Evolutionary conservation across 2,329 filamentous ascomycete genomes (phyloP).

Genomic region (Monilinia fructicola): DNA sequence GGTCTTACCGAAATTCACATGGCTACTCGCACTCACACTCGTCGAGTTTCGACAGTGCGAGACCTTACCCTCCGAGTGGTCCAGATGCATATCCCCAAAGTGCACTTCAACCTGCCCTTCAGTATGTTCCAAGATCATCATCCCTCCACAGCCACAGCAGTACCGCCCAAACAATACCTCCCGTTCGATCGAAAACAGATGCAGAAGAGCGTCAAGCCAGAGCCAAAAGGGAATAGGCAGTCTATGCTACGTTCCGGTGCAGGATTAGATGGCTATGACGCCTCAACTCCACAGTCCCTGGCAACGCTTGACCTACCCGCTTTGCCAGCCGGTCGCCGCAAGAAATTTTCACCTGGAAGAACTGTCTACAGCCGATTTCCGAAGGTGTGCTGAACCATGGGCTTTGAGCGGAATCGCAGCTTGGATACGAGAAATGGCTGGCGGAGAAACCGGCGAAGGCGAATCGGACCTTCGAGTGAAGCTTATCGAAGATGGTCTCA

Average conservation of each 20-base stretch:
- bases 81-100: slow-evolving; percentile 46
- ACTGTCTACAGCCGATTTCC: slow-evolving; percentile 76
- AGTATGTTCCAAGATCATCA: slow-evolving; percentile 67
- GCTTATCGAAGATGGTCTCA: slow-evolving; percentile 81
- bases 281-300: slow-evolving; percentile 49
- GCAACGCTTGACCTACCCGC: slow-evolving; percentile 80
- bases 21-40: slow-evolving; percentile 49
- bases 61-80: slow-evolving; percentile 34
- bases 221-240: slow-evolving; percentile 52
- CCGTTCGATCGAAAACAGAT: slow-evolving; percentile 91
- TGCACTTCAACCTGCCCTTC: slow-evolving; percentile 41
- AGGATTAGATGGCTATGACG: slow-evolving; percentile 58
- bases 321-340: slow-evolving; percentile 74
- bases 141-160: slow-evolving; percentile 81
- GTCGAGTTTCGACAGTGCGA: slow-evolving; percentile 48
- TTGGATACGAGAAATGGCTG: slow-evolving; percentile 84
- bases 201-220: slow-evolving; percentile 65
- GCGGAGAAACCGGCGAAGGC: slow-evolving; percentile 58
- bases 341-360: slow-evolving; percentile 83
- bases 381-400: slow-evolving; percentile 86
- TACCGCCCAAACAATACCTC: slow-evolving; percentile 73
- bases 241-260: slow-evolving; percentile 52
- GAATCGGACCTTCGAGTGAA: slow-evolving; percentile 84
- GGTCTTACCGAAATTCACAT: slow-evolving; percentile 56
- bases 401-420: slow-evolving; percentile 81